A percentile compares a stretch with the other conserved stretches of the same genome.
Evolutionary conservation across 768 basidiomycete species (phyloP).

Genomic region (Russula earlei): DNA sequence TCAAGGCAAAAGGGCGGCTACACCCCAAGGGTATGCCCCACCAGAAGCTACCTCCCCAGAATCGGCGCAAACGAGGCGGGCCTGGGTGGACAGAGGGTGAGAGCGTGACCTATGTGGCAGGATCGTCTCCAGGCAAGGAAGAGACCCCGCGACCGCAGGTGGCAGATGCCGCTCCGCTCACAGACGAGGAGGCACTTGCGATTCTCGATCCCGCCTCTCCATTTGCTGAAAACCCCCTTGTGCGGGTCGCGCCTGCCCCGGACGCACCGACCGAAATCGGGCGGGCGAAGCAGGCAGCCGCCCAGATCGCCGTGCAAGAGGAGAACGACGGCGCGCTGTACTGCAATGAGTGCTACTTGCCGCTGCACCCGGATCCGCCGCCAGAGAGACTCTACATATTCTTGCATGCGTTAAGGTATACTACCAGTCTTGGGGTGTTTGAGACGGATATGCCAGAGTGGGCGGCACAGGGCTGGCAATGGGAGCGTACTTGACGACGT

Average conservation of each 20-base stretch:
- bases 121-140: background rate
- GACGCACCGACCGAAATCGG: constrained; percentile 29
- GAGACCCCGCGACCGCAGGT: background rate
- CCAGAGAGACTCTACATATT: constrained; percentile 93
- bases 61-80: constrained; percentile 50
- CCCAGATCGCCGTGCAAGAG: constrained; percentile 27
- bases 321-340: constrained; percentile 37
- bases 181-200: constrained; percentile 40
- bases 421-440: constrained; percentile 71
- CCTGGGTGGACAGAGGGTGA: constrained; percentile 24
- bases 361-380: constrained; percentile 85
- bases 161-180: constrained; percentile 35
- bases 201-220: constrained; percentile 19
- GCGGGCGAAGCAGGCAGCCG: constrained; percentile 16
- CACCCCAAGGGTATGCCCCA: constrained; percentile 30
- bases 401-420: constrained; percentile 83
- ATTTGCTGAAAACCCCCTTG: constrained; percentile 3
- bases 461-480: constrained; percentile 67
- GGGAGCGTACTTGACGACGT: constrained; percentile 27
- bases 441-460: constrained; percentile 85
- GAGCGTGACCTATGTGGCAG: background rate
- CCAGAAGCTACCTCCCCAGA: constrained; percentile 50
- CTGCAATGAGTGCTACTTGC: constrained; percentile 88
- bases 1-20: constrained; percentile 60
- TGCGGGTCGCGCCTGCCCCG: constrained; percentile 14